Evolutionary conservation across 208 protist genomes (phyloP).

Genomic region (Wallacemonas rigidus): DNA sequence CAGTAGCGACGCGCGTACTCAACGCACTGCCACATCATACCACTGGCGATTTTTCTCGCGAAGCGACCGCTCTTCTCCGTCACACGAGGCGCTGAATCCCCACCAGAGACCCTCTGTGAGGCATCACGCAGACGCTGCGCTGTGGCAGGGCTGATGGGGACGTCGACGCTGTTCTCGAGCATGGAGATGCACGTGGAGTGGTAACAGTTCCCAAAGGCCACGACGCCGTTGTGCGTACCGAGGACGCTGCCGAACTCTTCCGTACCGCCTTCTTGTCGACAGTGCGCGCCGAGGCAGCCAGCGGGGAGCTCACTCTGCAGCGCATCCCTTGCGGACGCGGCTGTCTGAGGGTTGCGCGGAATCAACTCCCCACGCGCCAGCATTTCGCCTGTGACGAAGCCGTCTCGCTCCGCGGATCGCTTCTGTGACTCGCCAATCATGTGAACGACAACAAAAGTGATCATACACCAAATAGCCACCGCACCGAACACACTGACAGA

Average conservation of each 20-base stretch:
- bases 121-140: not conserved
- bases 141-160: conserved; percentile 14
- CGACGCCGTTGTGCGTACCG: conserved; percentile 46
- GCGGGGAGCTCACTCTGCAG: not conserved
- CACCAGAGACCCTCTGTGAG: not conserved
- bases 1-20: conserved; percentile 89
- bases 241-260: conserved; percentile 46
- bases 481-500: conserved; percentile 15
- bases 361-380: not conserved
- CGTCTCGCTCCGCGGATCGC: not conserved
- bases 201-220: conserved; percentile 78
- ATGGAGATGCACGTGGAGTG: conserved; percentile 35
- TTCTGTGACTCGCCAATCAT: conserved; percentile 1
- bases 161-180: conserved; percentile 22
- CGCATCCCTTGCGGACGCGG: too few relatives aligned
- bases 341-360: not conserved
- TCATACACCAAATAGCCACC: conserved; percentile 10
- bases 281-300: conserved; percentile 7
- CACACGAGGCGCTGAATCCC: conserved; percentile 2
- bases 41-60: conserved; percentile 17
- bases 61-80: not conserved
- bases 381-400: not conserved
- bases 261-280: conserved; percentile 14
- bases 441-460: conserved; percentile 13
- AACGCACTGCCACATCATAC: conserved; percentile 88